Conservation (phyloP, 2,329 filamentous ascomycete genomes). For the Onygenales sp. region DNA sequence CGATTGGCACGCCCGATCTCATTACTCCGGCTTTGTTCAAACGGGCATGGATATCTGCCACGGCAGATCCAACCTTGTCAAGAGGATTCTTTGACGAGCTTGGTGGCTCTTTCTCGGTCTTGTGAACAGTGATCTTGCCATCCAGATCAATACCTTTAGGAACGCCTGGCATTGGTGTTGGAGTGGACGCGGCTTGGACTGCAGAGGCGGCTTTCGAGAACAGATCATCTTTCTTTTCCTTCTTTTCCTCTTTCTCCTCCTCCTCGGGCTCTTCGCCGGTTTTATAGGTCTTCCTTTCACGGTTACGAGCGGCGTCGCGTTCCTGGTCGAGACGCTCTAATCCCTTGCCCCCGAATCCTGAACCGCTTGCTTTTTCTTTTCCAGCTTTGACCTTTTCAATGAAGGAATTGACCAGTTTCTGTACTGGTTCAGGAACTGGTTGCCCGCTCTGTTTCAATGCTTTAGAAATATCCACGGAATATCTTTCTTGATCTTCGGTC, state of each 20-base stretch:
- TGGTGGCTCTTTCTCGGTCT: slow-evolving; percentile 50
- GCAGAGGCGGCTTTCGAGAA: slow-evolving; percentile 52
- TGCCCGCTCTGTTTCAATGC: slow-evolving; percentile 89
- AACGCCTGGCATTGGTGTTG: slow-evolving; percentile 29
- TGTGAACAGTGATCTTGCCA: slow-evolving; percentile 63
- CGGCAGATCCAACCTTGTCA: slow-evolving; percentile 82
- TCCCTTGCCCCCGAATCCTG: slow-evolving; percentile 90
- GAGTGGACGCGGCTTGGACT: slow-evolving; percentile 53
- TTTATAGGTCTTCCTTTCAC: slow-evolving; percentile 82
- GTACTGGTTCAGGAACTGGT: slow-evolving; percentile 60
- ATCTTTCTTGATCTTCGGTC: slow-evolving; percentile 84
- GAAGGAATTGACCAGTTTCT: slow-evolving; percentile 57
- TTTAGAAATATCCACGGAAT: slow-evolving; percentile 77
- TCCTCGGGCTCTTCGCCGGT: slow-evolving; percentile 77
- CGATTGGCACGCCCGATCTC: slow-evolving; percentile 84
- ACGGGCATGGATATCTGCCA: slow-evolving; percentile 81
- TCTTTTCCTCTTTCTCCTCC: slow-evolving; percentile 57
- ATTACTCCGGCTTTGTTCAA: slow-evolving; percentile 83
- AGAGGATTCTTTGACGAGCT: slow-evolving; percentile 53
- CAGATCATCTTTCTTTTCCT: slow-evolving; percentile 49
- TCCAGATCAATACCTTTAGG: slow-evolving; percentile 53
- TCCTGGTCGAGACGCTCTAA: slow-evolving; percentile 86
- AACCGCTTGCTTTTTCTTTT: slow-evolving; percentile 72
- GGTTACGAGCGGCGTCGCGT: slow-evolving; percentile 73
- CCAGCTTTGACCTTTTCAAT: slow-evolving; percentile 86